phyloP scores from a whole-genome alignment of 2,329 filamentous ascomycete species.

The Arthrobotrys megalospora region DNA sequence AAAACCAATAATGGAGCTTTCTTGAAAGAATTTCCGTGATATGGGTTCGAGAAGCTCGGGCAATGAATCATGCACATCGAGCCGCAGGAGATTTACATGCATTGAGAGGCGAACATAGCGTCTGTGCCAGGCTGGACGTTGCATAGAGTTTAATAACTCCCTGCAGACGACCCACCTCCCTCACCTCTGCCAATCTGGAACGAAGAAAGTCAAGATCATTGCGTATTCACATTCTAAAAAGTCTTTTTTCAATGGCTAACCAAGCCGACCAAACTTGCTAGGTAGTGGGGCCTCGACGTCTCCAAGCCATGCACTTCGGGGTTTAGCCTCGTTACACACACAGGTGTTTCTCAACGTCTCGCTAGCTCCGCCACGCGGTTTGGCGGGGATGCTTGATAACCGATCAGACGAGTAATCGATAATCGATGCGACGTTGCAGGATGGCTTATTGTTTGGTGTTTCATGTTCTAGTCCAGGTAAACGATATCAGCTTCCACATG shows the following conservation, averaged over 20 bases:
- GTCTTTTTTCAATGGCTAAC: neutral
- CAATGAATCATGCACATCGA: neutral
- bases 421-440: neutral
- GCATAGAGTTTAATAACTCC: neutral
- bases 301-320: neutral
- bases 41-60: neutral
- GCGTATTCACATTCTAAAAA: neutral
- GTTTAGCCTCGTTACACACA: conserved; percentile 5
- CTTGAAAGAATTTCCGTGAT: neutral
- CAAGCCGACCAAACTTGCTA: neutral
- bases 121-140: neutral
- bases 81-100: neutral
- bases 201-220: neutral
- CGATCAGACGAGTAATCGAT: conserved; percentile 3
- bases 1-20: too few species aligned
- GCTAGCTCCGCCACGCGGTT: conserved; percentile 21
- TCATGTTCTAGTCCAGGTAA: neutral
- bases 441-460: neutral
- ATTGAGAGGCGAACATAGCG: conserved; percentile 8
- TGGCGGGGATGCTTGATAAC: neutral
- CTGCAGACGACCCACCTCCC: neutral
- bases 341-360: neutral
- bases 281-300: neutral
- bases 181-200: neutral
- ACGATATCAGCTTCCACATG: neutral